Evolutionary conservation across 2,329 filamentous ascomycete genomes (phyloP), one percentile per base, ranked within the genome.

Genomic region (Pleurostoma richardsiae): DNA sequence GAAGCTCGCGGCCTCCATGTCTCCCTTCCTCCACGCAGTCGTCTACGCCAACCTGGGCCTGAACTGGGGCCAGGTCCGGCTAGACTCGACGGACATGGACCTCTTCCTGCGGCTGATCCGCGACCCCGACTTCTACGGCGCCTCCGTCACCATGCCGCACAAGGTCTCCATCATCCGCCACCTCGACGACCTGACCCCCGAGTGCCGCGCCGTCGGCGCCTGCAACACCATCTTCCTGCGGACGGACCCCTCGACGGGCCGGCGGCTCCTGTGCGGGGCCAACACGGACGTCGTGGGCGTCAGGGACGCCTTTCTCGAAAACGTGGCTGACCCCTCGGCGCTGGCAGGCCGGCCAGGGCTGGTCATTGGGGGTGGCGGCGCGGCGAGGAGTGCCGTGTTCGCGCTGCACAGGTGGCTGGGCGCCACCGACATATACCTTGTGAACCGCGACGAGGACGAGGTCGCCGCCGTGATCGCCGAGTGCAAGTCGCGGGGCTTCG

Each of bases 221-320:
- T 85, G 86, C 65, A 92, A 94, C 71, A 94, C 88, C 1, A 76
- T 92, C 44, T 91, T 86, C 69, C 63, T 88, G 41, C 72, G 77
- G 27, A 64, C 70, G 41, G 69, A 72, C 42, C 61, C 64, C 1
- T 56, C 62, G 11, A 63, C 71, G 41, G 74, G 77, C 43, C 66
- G 67, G 31, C 69, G 75, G 19, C 57, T 76, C 41, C 80, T 80
- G 53, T 82, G 85, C 64, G 88, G 88, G 45, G 86, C 87, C 40
- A 92, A 94, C 69, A 92, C 88, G 4, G 88, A 94, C 65, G 86
- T 86, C 49, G 76, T 90, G 47, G 88, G 88, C 30, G 84, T 92
- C 51, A 77, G 86, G 27, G 86, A 91, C 59, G 80, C 85, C 4
- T 86, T 92, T 55, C 65, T 74, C 42, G 74, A 77, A 53, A 85